Evolutionary conservation across 1,139 yeast species (phyloP).

Genomic region (Candida glucosophila): DNA sequence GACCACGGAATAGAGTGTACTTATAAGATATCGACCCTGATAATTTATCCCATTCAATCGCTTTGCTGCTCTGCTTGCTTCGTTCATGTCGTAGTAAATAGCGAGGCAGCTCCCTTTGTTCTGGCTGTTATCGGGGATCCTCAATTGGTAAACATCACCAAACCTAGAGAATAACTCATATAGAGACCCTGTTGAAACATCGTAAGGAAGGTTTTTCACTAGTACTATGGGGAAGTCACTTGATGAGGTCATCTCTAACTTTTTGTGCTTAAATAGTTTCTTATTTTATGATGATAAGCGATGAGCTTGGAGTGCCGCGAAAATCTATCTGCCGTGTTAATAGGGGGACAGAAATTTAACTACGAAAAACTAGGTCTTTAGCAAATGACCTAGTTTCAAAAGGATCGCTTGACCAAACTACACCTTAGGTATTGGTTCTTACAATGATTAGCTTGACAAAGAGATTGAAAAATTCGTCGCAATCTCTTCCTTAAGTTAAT

Average conservation of each 20-base stretch:
- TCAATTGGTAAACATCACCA: slow-evolving; percentile 50
- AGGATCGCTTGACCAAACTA: too few species aligned
- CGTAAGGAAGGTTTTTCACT: slow-evolving; percentile 54
- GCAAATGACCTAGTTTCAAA: too few species aligned
- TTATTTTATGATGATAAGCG: too few species aligned
- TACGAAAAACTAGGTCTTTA: too few species aligned
- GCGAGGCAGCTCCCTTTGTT: slow-evolving; percentile 47
- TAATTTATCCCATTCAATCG: slow-evolving; percentile 55
- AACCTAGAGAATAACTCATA: slow-evolving; percentile 48
- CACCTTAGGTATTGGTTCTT: too few species aligned
- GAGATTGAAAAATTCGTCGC: too few species aligned
- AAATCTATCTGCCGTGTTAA: too few species aligned
- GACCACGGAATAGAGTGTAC: slow-evolving; percentile 37
- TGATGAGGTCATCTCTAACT: slow-evolving; percentile 2
- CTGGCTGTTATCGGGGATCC: slow-evolving; percentile 31
- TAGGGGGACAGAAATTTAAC: too few species aligned
- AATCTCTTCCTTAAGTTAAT: too few species aligned
- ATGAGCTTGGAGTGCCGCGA: slow-evolving; percentile 1
- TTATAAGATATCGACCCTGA: slow-evolving; percentile 52
- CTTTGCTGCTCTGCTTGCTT: slow-evolving; percentile 43
- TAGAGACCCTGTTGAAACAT: slow-evolving; percentile 37
- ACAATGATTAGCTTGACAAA: too few species aligned
- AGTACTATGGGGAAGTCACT: slow-evolving; percentile 39
- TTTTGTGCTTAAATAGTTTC: neutral
- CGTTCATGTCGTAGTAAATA: slow-evolving; percentile 41